Conservation (phyloP, 139 green algal genomes). For the Closterium sp. region DNA sequence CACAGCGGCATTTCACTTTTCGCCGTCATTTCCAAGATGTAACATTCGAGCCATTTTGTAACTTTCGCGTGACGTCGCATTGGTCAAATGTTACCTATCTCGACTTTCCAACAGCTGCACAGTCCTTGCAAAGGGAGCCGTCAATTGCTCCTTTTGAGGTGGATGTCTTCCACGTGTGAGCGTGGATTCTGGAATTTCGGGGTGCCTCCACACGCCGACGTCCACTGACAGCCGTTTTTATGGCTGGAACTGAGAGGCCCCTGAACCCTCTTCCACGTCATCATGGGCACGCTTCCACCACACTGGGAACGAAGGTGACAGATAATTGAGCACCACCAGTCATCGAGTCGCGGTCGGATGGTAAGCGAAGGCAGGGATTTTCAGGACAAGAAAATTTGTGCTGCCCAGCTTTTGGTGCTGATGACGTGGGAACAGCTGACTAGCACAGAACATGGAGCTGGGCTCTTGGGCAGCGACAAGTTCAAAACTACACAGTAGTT, state of each 20-base stretch:
- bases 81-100: too few relatives aligned
- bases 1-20: too few relatives aligned
- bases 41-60: too few relatives aligned
- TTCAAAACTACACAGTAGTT: not conserved
- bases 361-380: not conserved
- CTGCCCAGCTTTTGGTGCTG: not conserved
- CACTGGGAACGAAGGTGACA: not conserved
- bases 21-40: too few relatives aligned
- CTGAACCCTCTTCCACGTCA: not conserved
- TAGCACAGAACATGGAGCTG: not conserved
- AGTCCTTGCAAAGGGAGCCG: not conserved
- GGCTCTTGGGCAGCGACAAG: not conserved
- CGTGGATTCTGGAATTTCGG: not conserved
- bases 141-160: not conserved
- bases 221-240: not conserved
- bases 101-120: too few relatives aligned
- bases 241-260: not conserved
- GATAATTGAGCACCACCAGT: too few relatives aligned
- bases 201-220: not conserved
- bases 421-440: not conserved
- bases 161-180: not conserved
- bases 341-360: too few relatives aligned
- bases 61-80: too few relatives aligned
- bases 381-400: not conserved
- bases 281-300: not conserved